Evolutionary conservation across 805 yeast species (phyloP).

Genomic region (Saccharomycopsis capsularis): DNA sequence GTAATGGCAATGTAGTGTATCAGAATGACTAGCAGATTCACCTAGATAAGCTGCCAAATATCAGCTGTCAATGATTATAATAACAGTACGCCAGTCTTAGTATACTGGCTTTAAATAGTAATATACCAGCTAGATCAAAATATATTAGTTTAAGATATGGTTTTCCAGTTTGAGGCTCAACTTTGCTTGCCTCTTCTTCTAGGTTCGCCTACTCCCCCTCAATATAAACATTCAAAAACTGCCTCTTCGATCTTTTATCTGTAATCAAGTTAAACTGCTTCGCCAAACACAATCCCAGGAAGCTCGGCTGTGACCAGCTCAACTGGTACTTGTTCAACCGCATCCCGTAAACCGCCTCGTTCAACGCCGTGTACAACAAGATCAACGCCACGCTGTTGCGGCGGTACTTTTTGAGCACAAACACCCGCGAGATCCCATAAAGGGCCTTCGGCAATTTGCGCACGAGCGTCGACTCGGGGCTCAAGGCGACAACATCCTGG

Average conservation of each 20-base stretch:
- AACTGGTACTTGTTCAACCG: conserved; percentile 36
- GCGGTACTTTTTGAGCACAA: conserved; percentile 40
- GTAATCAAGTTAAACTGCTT: conserved; percentile 35
- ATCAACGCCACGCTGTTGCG: conserved; percentile 42
- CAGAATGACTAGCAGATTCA: too few relatives aligned
- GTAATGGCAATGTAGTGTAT: too few relatives aligned
- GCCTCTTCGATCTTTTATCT: conserved; percentile 7
- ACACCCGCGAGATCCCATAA: conserved; percentile 43
- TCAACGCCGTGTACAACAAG: conserved; percentile 39
- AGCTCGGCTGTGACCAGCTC: conserved; percentile 71
- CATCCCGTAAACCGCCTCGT: conserved; percentile 44
- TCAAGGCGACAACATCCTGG: conserved; percentile 8
- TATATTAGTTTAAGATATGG: too few relatives aligned
- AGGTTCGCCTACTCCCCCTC: conserved; percentile 20
- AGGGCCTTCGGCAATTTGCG: conserved; percentile 6
- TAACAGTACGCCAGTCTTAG: too few relatives aligned
- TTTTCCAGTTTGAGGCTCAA: too few relatives aligned
- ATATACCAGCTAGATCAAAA: too few relatives aligned
- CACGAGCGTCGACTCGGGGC: neutral
- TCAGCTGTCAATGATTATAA: too few relatives aligned
- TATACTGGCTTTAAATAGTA: too few relatives aligned
- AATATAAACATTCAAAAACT: conserved; percentile 17
- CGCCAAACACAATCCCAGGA: conserved; percentile 56
- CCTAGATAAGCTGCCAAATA: too few relatives aligned
- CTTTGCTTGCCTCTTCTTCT: too few relatives aligned